A percentile compares a stretch with the other conserved stretches of the same genome.
phyloP scores from a whole-genome alignment of 2,329 filamentous ascomycete species.

The Aspergillus carbonarius region DNA sequence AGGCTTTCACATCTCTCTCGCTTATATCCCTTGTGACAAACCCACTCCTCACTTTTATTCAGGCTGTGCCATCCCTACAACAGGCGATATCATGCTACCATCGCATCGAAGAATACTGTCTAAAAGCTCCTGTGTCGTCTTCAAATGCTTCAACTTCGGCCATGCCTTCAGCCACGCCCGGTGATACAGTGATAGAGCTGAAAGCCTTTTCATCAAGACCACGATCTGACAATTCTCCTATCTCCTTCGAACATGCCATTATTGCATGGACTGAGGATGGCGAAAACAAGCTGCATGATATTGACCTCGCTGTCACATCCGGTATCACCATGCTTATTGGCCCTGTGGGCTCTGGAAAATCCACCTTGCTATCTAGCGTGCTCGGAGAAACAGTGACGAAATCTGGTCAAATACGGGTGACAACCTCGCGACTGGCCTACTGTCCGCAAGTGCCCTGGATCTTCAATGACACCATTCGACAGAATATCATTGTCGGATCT shows the following conservation, averaged over 20 bases:
- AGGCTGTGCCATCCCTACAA: constrained; percentile 34
- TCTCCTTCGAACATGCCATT: neutral
- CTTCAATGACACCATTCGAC: constrained; percentile 18
- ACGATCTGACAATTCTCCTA: neutral
- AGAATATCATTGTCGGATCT: constrained; percentile 26
- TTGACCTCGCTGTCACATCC: constrained; percentile 11
- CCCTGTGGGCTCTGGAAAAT: constrained; percentile 48
- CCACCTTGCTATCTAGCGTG: constrained; percentile 38
- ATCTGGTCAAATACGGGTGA: constrained; percentile 3
- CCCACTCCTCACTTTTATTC: constrained; percentile 25
- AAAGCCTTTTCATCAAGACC: constrained; percentile 8
- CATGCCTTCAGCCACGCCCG: constrained; percentile 18
- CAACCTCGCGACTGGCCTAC: constrained; percentile 15
- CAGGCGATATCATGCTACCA: constrained; percentile 42
- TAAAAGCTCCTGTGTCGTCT: neutral
- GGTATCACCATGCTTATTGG: constrained; percentile 34
- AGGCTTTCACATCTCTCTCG: constrained; percentile 27
- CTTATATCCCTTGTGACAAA: constrained; percentile 26
- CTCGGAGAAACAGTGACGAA: constrained; percentile 28
- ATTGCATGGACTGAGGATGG: neutral
- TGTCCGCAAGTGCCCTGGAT: constrained; percentile 25
- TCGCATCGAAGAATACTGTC: constrained; percentile 41
- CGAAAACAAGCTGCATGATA: constrained; percentile 6
- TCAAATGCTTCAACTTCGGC: no score
- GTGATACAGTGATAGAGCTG: constrained; percentile 30